Conservation (phyloP, 768 basidiomycete species). For the Suillus fuscotomentosus region DNA sequence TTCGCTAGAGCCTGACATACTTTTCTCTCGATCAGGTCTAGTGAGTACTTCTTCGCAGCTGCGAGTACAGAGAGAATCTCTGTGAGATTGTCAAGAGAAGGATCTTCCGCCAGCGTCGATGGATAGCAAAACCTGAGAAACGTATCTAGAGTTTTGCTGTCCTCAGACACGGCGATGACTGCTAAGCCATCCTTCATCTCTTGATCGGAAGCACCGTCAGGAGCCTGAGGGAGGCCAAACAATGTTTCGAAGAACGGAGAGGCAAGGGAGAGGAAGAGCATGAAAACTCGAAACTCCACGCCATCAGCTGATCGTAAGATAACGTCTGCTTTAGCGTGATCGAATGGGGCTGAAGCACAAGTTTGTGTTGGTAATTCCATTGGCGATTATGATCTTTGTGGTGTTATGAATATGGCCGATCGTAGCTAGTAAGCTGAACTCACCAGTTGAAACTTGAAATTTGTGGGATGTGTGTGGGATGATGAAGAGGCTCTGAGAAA, state of each 20-base stretch:
- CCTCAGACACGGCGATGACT: conserved; percentile 19
- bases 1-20: conserved; percentile 17
- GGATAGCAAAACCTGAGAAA: conserved; percentile 28
- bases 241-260: conserved; percentile 30
- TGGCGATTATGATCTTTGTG: neutral
- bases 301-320: conserved; percentile 18
- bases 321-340: conserved; percentile 13
- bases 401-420: neutral
- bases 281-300: conserved; percentile 26
- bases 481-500: neutral
- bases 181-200: conserved; percentile 4
- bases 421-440: neutral
- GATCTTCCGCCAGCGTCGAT: conserved; percentile 16
- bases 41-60: conserved; percentile 26
- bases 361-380: neutral
- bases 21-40: conserved; percentile 8
- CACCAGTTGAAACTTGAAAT: neutral
- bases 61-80: conserved; percentile 18
- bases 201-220: conserved; percentile 3
- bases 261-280: conserved; percentile 23
- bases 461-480: neutral
- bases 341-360: conserved; percentile 3
- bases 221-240: conserved; percentile 24
- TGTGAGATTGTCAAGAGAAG: conserved; percentile 17
- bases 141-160: conserved; percentile 12